Evolutionary conservation across 2,329 filamentous ascomycete species (phyloP), one percentile per base, ranked within the genome.

Genomic region (Alternaria sp.): DNA sequence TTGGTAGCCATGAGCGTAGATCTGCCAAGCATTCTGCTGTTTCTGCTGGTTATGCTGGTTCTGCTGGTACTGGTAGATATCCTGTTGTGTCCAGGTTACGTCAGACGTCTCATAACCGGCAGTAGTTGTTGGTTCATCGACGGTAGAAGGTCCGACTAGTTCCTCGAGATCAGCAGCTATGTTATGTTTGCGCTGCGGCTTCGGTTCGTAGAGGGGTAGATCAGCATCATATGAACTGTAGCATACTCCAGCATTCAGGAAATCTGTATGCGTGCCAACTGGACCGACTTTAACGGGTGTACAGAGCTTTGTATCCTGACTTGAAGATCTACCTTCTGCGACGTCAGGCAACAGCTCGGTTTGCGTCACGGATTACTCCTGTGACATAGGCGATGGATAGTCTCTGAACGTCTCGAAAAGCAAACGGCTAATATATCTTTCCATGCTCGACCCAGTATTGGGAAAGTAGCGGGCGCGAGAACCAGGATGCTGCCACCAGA

Each of bases 11-110:
- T 14, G 14, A 36, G 11, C 20, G 45, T 8, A 27, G 25, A 27
- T 27, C 6, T 27, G 25, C 25, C 25, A 27, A 27, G 25, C 2
- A 27, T 27, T 2, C 25, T 27, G 25, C 25, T 27, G 25, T 7
- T 27, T 27, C 28, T 32, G 30, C 45, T 4, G 7, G 8, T 2
- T n/a, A n/a, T n/a, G n/a, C 25, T 27, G 25, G 25, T 27, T 27
- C 28, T 32, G 30, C 45, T 4, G 7, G 8, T 2, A 10, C 45
- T 34, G 45, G 18, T 34, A 34, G 45, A 22, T 34, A 18, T 6
- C n/a, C 11, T 20, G 45, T 0, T 20, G 45, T 3, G 4, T 2
- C 18, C 0, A n/a, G 0, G 0, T 1, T 3, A n/a, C 30, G 0
- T 2, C 45, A 14, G 11, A 10, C 28, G 18, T n/a, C 0, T 10